Evolutionary conservation across 805 yeast species (phyloP), one percentile per base, ranked within the genome.

Genomic region (Barnettozyma californica): DNA sequence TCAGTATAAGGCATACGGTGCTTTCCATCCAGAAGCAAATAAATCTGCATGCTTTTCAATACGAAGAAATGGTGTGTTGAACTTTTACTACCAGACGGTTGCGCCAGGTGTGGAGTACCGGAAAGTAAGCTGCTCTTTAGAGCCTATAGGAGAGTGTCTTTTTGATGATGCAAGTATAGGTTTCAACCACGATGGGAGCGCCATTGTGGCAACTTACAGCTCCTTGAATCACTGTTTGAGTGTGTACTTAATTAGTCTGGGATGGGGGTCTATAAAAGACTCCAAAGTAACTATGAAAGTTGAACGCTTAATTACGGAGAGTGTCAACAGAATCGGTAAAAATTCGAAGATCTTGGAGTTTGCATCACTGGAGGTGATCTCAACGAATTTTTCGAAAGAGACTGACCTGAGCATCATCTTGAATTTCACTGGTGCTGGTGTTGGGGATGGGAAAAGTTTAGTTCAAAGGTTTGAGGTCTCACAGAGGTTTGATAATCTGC

Each of bases 11-110:
- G 83, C 4, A 16, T 40, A 26, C 26, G 43, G 43, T 4, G 43
- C 43, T 9, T 40, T 40, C 21, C 31, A 40, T n/a, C 43, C 43
- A 9, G 43, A 40, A n/a, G 20, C 43, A 3, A 40, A 40, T 18
- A 84, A 83, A 53, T 84, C 84, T 49, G 94, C 91, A 2, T 80
- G 89, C 56, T 65, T 87, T 21, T 81, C 80, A 1, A 68, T 87
- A 36, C 71, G 92, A 40, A 71, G 75, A 47, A 78, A 80, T 54
- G 95, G 94, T 1, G 69, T 72, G 47, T 64, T 83, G 37, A 68
- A 74, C 21, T 63, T 84, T 26, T 81, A 81, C 69, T 83, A 77
- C 59, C 92, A 83, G 60, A 47, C 54, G 14, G 80, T 81, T 18
- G 82, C 77, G 51, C 82, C 77, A 55, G 76, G 78, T 42, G 72